Conservation (phyloP, 164 flowering plant species). For the Platanus orientalis region DNA sequence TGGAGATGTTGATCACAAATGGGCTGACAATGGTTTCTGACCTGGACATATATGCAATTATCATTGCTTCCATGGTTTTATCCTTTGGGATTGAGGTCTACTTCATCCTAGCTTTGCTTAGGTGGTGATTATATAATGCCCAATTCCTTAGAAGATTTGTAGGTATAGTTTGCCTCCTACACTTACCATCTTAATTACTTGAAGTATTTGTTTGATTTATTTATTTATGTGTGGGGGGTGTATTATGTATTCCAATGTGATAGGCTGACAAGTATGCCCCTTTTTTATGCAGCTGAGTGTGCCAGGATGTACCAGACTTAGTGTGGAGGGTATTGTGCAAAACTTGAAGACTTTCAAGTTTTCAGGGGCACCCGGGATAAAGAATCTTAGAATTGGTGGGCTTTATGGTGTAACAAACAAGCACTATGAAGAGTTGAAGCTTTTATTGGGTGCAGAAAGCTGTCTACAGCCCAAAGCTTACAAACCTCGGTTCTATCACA, state of each 20-base stretch:
- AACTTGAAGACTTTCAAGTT: slow-evolving; percentile 47
- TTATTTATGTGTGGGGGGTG: too few species aligned
- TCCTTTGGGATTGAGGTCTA: too few species aligned
- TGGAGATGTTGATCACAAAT: too few species aligned
- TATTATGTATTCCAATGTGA: neutral
- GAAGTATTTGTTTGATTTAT: too few species aligned
- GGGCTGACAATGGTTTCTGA: too few species aligned
- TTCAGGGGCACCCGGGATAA: slow-evolving; percentile 40
- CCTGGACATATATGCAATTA: too few species aligned
- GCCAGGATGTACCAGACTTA: slow-evolving; percentile 73
- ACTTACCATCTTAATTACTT: too few species aligned
- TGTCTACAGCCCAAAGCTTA: slow-evolving; percentile 18
- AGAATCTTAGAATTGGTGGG: slow-evolving; percentile 63
- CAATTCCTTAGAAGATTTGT: too few species aligned
- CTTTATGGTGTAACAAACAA: slow-evolving; percentile 55
- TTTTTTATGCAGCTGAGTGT: slow-evolving; percentile 61
- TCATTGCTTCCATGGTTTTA: too few species aligned
- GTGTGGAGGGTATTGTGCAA: slow-evolving; percentile 54
- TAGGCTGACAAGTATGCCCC: neutral
- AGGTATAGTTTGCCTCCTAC: too few species aligned
- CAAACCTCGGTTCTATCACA: slow-evolving; percentile 53
- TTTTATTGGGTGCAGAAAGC: slow-evolving; percentile 38
- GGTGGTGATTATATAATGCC: too few species aligned
- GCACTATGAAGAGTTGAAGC: slow-evolving; percentile 68
- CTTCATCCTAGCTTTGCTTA: too few species aligned